phyloP scores from a whole-genome alignment of 2,329 filamentous ascomycete species.

The Didymella segeticola region DNA sequence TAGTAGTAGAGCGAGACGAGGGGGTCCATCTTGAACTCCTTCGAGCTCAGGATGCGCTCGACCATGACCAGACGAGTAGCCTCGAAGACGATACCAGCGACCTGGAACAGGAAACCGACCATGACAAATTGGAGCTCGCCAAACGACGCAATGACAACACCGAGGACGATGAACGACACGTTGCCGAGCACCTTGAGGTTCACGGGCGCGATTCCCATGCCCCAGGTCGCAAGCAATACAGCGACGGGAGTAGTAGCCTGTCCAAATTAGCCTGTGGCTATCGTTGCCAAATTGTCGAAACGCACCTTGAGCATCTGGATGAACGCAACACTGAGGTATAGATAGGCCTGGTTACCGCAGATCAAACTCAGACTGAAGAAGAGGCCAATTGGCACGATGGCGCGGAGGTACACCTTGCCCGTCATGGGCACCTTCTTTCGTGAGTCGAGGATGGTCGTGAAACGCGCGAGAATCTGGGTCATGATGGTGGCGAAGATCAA shows the following conservation, averaged over 20 bases:
- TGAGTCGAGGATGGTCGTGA: constrained; percentile 87
- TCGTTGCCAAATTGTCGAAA: not conserved
- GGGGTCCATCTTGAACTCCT: constrained; percentile 92
- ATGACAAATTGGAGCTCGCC: constrained; percentile 94
- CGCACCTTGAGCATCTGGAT: constrained; percentile 98
- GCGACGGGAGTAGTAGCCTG: constrained; percentile 94
- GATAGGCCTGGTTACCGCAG: constrained; percentile 93
- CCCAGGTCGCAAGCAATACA: constrained; percentile 88
- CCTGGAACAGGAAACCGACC: constrained; percentile 79
- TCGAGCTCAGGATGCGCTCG: constrained; percentile 78
- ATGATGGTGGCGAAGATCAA: constrained; percentile 90
- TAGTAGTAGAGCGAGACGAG: constrained; percentile 91
- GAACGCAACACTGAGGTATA: constrained; percentile 94
- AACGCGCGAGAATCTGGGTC: constrained; percentile 91
- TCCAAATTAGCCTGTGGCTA: constrained; percentile 13
- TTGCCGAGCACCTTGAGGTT: constrained; percentile 90
- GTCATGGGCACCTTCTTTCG: constrained; percentile 98
- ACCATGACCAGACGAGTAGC: constrained; percentile 85
- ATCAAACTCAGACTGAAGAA: constrained; percentile 97
- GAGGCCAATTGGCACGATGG: constrained; percentile 91
- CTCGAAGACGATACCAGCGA: constrained; percentile 80
- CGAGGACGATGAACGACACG: constrained; percentile 91
- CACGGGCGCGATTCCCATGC: constrained; percentile 80
- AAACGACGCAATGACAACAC: constrained; percentile 91
- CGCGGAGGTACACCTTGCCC: constrained; percentile 86